These are phyloP conservation scores for Xylaria polymorpha DNA, from an alignment of 2,329 filamentous ascomycete species.

Conservation along the genomic window DNA sequence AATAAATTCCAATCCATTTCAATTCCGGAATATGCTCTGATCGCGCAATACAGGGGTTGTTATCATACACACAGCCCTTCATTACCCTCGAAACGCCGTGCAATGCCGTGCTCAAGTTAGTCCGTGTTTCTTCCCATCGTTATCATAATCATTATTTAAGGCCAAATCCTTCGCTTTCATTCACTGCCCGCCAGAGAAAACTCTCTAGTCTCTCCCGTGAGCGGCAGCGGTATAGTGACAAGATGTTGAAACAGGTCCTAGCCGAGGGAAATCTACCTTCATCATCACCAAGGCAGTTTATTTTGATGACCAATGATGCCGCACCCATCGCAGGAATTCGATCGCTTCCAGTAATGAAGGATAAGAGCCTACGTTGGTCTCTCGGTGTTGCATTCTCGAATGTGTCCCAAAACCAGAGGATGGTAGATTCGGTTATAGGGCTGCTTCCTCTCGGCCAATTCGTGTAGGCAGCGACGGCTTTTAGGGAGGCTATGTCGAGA, in stretches of 20 bases:
- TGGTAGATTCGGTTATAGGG: constrained; percentile 70
- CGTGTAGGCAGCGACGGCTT: constrained; percentile 83
- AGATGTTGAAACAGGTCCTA: constrained; percentile 89
- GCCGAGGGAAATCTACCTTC: constrained; percentile 82
- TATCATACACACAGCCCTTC: constrained; percentile 13
- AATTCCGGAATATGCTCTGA: background rate
- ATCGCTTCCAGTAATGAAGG: constrained; percentile 91
- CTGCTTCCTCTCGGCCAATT: constrained; percentile 71
- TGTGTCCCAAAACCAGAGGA: constrained; percentile 90
- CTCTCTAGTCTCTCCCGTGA: constrained; percentile 74
- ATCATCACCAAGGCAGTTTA: constrained; percentile 81
- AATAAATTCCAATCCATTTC: background rate
- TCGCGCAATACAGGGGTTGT: constrained; percentile 1
- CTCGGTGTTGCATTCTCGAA: constrained; percentile 73
- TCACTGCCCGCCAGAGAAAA: constrained; percentile 86
- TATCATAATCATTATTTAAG: constrained; percentile 56
- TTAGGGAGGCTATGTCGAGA: constrained; percentile 80
- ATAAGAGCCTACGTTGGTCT: constrained; percentile 81
- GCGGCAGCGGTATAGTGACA: constrained; percentile 80
- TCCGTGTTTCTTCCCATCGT: constrained; percentile 25
- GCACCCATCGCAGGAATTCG: constrained; percentile 88
- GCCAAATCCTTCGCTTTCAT: constrained; percentile 91
- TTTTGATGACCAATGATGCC: constrained; percentile 79
- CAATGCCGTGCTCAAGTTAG: constrained; percentile 32
- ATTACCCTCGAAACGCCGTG: constrained; percentile 34